Base-by-base conservation (phyloP, 208 protist genomes). In the Strigomonas oncopelti region DNA sequence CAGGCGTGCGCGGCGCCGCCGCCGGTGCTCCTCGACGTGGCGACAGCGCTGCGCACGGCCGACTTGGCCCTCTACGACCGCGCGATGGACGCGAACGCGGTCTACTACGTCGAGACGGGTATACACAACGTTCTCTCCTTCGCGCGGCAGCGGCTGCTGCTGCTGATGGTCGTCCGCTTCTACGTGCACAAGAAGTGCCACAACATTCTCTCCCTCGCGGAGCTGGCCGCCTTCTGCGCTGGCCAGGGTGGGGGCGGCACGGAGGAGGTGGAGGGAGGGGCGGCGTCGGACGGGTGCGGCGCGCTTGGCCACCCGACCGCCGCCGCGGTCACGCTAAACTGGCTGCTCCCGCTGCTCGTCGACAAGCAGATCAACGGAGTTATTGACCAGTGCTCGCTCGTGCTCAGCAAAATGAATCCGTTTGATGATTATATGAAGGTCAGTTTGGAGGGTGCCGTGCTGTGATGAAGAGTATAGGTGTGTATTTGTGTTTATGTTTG, bases 91-190 rank as follows among this genome's bases (percentile, higher is more conserved):
- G 67, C 74, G 31, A 80, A 93, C 70, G 78, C 78, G 5, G 71
- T 76, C 25, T 87, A 80, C 48, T 95, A 86, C 62, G 81, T 90
- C 16, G 64, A 73, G 38, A 71, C 69, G 25, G 87, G 85, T 32
- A 74, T 95, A 22, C 75, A 91, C 68, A 93, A 93, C 69, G 76
- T 83, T 9, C 68, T 95, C 55, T 68, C 81, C 65, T 31, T 84
- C 55, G 80, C 83, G 13, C 78, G 83, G 4, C 72, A 85, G 61
- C 84, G 83, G 24, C 74, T 95, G 22, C 54, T 72, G 16, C 66
- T 93, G 53, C 55, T 90, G 58, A 88, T 91, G 72, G 85, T 95
- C 38, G 80, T 95, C 13, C 91, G 88, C 61, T 92, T 78, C 72
- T 95, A 90, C 72, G 18, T 78, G 29, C 48, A 69, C 0, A 69